Evolutionary conservation across 371 early-diverging fungal genomes (phyloP).

Genomic region (Coemansia sp.): DNA sequence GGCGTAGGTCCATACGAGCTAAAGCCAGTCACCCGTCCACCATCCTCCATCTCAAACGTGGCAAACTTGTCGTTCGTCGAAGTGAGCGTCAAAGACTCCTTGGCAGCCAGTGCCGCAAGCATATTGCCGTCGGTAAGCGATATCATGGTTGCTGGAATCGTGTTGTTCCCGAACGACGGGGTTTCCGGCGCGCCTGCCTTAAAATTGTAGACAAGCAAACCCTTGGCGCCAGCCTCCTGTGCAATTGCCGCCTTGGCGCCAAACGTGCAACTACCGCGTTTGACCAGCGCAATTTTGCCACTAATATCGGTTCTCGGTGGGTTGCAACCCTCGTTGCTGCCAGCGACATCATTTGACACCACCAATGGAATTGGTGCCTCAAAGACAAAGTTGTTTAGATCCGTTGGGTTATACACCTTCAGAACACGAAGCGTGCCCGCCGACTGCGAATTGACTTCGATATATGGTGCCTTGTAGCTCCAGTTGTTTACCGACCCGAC

Average conservation of each 20-base stretch:
- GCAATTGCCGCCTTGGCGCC: conserved; percentile 55
- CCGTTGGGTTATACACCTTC: background rate
- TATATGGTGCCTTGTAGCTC: conserved; percentile 12
- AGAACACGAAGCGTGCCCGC: background rate
- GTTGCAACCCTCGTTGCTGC: conserved; percentile 51
- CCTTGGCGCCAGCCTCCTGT: conserved; percentile 63
- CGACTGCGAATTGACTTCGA: background rate
- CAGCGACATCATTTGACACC: background rate
- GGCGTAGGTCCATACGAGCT: conserved; percentile 68
- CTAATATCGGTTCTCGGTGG: conserved; percentile 33
- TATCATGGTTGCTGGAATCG: conserved; percentile 29
- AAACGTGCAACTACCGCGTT: conserved; percentile 62
- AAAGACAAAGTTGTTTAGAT: conserved; percentile 5
- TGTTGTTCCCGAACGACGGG: conserved; percentile 49
- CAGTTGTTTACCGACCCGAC: conserved; percentile 67
- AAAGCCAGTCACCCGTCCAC: conserved; percentile 53
- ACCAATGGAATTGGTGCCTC: background rate
- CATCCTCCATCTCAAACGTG: conserved; percentile 29
- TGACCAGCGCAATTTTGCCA: conserved; percentile 59
- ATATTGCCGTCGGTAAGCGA: conserved; percentile 9
- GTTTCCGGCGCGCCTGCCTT: background rate
- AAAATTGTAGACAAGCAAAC: conserved; percentile 50
- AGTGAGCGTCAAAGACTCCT: background rate
- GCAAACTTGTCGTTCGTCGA: background rate
- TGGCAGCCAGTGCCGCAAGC: background rate